A percentile compares a stretch with the other conserved stretches of the same genome.
Evolutionary conservation across 179 eudicot species (phyloP).

Genomic region (Beta corolliflora): DNA sequence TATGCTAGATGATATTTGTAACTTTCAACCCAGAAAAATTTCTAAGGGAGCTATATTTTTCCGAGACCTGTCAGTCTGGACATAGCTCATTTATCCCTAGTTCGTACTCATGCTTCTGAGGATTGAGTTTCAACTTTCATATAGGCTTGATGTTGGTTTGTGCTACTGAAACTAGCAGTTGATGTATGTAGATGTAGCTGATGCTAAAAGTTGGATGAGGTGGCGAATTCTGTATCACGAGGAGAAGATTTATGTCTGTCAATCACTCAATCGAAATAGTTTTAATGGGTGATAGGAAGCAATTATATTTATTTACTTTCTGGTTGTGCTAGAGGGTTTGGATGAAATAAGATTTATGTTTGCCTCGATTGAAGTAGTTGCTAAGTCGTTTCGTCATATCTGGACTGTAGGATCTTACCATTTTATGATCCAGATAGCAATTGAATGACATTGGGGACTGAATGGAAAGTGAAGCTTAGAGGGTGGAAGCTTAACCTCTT

Average conservation of each 20-base stretch:
- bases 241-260: background rate
- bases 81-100: background rate
- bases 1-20: no score
- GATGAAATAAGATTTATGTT: background rate
- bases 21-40: no score
- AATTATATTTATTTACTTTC: no score
- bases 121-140: background rate
- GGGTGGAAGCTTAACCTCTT: background rate
- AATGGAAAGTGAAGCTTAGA: no score
- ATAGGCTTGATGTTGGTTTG: background rate
- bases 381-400: no score
- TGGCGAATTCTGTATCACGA: background rate
- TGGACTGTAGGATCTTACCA: no score
- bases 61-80: no score
- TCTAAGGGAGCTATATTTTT: no score
- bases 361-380: no score
- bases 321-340: slow-evolving; percentile 1
- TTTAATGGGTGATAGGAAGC: no score
- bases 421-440: no score
- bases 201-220: background rate
- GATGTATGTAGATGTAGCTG: background rate
- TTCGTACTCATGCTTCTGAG: background rate
- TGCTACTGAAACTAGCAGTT: background rate
- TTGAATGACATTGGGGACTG: no score
- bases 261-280: background rate